Percentiles rank a stretch among this genome's conserved stretches.
Evolutionary conservation across 1,139 yeast species (phyloP).

Genomic region (Casaregolazyma lundiana): DNA sequence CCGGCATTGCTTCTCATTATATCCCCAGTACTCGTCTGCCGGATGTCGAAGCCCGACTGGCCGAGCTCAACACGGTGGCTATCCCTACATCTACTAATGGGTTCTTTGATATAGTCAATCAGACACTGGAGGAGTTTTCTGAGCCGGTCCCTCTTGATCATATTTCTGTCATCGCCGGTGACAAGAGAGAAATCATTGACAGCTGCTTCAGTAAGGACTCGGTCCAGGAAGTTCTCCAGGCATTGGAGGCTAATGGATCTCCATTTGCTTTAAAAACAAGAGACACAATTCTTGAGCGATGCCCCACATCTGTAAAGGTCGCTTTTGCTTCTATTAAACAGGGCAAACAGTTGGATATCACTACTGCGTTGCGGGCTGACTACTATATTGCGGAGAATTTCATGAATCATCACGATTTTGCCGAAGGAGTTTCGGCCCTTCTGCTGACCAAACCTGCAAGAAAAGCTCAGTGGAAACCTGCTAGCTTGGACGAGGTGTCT

Average conservation of each 20-base stretch:
- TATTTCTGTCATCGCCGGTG: conserved; percentile 52
- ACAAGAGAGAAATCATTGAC: conserved; percentile 61
- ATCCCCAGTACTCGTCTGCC: conserved; percentile 62
- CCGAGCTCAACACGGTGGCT: conserved; percentile 38
- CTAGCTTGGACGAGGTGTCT: conserved; percentile 33
- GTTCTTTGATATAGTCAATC: conserved; percentile 71
- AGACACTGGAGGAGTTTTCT: conserved; percentile 59
- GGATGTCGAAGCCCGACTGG: conserved; percentile 59
- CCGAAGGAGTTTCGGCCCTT: conserved; percentile 71
- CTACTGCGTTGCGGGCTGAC: conserved; percentile 67
- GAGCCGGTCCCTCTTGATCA: conserved; percentile 6
- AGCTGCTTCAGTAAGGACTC: conserved; percentile 56
- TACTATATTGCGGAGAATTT: conserved; percentile 73
- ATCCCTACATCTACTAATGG: conserved; percentile 52
- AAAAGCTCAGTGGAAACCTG: conserved; percentile 50
- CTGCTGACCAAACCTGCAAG: conserved; percentile 57
- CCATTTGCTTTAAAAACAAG: conserved; percentile 63
- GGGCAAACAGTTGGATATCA: conserved; percentile 56
- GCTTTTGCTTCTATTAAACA: conserved; percentile 65
- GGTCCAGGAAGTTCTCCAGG: conserved; percentile 58
- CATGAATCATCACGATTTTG: conserved; percentile 61
- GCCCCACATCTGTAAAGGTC: conserved; percentile 73
- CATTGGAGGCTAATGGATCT: conserved; percentile 52
- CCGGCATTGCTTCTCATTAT: conserved; percentile 90
- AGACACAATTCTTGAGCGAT: conserved; percentile 52